These are phyloP conservation scores for Cladosporium austrohemisphaericum DNA, from an alignment of 2,329 filamentous ascomycete species.

Conservation along the genomic window DNA sequence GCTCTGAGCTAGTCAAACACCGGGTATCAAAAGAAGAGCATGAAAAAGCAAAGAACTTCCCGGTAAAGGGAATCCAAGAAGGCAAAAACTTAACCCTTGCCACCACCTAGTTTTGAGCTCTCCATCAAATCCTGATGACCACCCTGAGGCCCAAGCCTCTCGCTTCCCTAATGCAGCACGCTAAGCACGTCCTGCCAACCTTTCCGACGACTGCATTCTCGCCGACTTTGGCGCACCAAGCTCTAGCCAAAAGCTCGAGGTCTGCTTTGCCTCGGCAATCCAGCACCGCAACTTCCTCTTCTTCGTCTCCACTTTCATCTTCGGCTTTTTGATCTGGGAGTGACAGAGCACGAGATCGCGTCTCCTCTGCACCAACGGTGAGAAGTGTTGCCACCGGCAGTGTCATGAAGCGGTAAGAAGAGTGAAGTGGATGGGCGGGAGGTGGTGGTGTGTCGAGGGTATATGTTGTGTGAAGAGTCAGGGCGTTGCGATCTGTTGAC, in stretches of 20 bases:
- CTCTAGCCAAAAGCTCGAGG: constrained; percentile 66
- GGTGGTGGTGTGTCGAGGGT: constrained; percentile 28
- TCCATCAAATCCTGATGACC: constrained; percentile 46
- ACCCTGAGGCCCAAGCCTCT: constrained; percentile 66
- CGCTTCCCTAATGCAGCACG: constrained; percentile 72
- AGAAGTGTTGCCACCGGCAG: constrained; percentile 32
- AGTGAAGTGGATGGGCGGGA: constrained; percentile 39
- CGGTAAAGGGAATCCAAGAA: neutral
- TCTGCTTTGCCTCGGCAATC: constrained; percentile 58
- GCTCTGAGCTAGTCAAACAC: too few species aligned
- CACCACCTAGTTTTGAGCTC: neutral
- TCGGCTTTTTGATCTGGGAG: constrained; percentile 4
- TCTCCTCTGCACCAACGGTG: constrained; percentile 6
- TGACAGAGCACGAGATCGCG: constrained; percentile 16
- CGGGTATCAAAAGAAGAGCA: constrained; percentile 5
- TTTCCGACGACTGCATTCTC: constrained; percentile 71
- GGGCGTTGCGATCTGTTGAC: neutral
- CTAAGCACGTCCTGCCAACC: constrained; percentile 64
- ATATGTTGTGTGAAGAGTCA: constrained; percentile 3
- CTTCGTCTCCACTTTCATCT: constrained; percentile 17
- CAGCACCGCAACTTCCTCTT: constrained; percentile 38
- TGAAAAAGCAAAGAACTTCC: neutral
- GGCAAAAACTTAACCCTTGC: neutral
- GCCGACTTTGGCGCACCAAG: constrained; percentile 69
- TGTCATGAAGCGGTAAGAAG: constrained; percentile 35